phyloP scores from a whole-genome alignment of 371 early-diverging fungal genomes.

The Apophysomyces ossiformis region DNA sequence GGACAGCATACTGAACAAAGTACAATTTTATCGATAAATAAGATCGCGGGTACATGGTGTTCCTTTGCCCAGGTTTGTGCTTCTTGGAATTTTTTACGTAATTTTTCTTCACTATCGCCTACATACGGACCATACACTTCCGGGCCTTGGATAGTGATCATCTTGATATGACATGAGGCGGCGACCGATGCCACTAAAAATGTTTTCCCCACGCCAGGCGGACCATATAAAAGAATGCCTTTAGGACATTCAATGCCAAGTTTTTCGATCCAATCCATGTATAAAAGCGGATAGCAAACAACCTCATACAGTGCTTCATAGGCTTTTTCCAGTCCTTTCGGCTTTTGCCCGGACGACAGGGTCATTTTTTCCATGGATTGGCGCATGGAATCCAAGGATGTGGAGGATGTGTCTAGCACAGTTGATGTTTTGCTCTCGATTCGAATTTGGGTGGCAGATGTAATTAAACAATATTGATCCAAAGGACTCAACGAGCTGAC shows the following conservation, averaged over 20 bases:
- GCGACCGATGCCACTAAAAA: constrained; percentile 76
- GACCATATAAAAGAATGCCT: constrained; percentile 90
- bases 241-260: constrained; percentile 85
- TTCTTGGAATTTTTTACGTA: constrained; percentile 84
- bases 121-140: constrained; percentile 90
- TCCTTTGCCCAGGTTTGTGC: constrained; percentile 62
- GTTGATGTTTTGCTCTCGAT: too few relatives aligned
- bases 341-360: too few relatives aligned
- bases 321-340: constrained; percentile 48
- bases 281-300: constrained; percentile 76
- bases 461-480: too few relatives aligned
- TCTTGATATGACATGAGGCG: constrained; percentile 57
- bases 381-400: too few relatives aligned
- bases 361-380: too few relatives aligned
- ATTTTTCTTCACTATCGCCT: constrained; percentile 93
- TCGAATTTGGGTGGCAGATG: too few relatives aligned
- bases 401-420: too few relatives aligned
- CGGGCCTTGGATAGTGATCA: constrained; percentile 81
- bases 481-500: too few relatives aligned
- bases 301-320: constrained; percentile 76
- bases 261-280: constrained; percentile 62
- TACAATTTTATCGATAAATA: constrained; percentile 99
- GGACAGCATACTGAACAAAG: constrained; percentile 32
- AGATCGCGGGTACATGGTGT: constrained; percentile 67
- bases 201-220: constrained; percentile 98